Evolutionary conservation across 148 eudicot genomes (phyloP).

Genomic region (Amaranthus cruentus): DNA sequence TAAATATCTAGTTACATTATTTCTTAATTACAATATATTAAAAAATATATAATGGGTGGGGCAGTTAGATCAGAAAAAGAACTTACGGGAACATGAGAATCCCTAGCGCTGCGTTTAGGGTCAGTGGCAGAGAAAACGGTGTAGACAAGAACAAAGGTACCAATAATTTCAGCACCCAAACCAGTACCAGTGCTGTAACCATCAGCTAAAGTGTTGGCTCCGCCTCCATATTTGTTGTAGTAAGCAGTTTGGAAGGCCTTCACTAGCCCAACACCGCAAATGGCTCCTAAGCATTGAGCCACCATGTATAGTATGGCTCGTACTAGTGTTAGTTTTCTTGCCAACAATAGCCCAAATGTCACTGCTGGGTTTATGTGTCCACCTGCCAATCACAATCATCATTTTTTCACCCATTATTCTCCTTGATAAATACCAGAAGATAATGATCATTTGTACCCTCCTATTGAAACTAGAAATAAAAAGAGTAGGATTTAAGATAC

Average conservation of each 20-base stretch:
- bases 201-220: conserved; percentile 5
- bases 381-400: conserved; percentile 6
- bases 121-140: conserved; percentile 27
- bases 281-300: conserved; percentile 27
- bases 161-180: conserved; percentile 24
- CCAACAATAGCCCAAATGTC: conserved; percentile 26
- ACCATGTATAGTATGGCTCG: conserved; percentile 20
- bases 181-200: conserved; percentile 21
- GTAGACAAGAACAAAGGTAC: conserved; percentile 24
- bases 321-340: conserved; percentile 20
- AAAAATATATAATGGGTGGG: too few species aligned
- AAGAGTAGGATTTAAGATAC: background rate
- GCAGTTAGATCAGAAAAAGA: too few species aligned
- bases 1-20: too few species aligned
- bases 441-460: too few species aligned
- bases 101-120: conserved; percentile 23
- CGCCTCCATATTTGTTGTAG: conserved; percentile 14
- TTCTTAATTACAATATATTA: too few species aligned
- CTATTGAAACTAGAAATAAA: background rate
- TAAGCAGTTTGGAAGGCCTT: conserved; percentile 21
- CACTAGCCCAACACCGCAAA: conserved; percentile 25
- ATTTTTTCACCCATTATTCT: too few species aligned
- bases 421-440: too few species aligned
- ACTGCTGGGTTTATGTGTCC: conserved; percentile 32
- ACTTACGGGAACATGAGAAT: conserved; percentile 27